Evolutionary conservation across 179 eudicot genomes (phyloP).

Genomic region (Actinidia polygama): DNA sequence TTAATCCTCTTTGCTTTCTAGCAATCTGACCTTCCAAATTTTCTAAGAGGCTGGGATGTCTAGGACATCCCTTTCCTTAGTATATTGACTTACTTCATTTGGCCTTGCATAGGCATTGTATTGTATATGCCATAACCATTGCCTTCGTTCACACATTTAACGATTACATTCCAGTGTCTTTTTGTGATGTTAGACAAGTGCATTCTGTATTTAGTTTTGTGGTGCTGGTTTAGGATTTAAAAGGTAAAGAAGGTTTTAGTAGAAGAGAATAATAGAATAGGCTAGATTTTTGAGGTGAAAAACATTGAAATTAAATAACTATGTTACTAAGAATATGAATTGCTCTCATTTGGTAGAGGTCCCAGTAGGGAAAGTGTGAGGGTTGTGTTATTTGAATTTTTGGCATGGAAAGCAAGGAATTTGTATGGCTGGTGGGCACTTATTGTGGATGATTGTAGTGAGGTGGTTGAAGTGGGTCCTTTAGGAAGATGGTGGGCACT

Average conservation of each 20-base stretch:
- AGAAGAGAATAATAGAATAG: too few relatives aligned
- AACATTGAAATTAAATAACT: too few relatives aligned
- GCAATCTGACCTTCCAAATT: not conserved
- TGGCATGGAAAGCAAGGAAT: too few relatives aligned
- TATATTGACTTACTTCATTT: not conserved
- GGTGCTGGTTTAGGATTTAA: not conserved
- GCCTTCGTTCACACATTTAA: not conserved
- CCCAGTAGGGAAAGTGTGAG: too few relatives aligned
- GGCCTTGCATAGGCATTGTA: not conserved
- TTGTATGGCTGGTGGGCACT: too few relatives aligned
- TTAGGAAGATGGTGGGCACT: too few relatives aligned
- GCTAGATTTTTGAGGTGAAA: too few relatives aligned
- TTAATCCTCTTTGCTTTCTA: not conserved
- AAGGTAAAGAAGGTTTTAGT: not conserved
- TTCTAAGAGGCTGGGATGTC: not conserved
- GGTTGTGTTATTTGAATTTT: too few relatives aligned
- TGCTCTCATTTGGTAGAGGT: too few relatives aligned
- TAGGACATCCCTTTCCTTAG: not conserved
- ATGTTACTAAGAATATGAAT: too few relatives aligned
- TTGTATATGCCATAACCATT: not conserved
- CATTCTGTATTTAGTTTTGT: not conserved
- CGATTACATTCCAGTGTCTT: not conserved
- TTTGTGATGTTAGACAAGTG: not conserved
- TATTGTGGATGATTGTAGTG: too few relatives aligned
- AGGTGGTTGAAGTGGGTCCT: too few relatives aligned